Conservation (phyloP, 768 basidiomycete genomes). For the Podaxis sp. region DNA sequence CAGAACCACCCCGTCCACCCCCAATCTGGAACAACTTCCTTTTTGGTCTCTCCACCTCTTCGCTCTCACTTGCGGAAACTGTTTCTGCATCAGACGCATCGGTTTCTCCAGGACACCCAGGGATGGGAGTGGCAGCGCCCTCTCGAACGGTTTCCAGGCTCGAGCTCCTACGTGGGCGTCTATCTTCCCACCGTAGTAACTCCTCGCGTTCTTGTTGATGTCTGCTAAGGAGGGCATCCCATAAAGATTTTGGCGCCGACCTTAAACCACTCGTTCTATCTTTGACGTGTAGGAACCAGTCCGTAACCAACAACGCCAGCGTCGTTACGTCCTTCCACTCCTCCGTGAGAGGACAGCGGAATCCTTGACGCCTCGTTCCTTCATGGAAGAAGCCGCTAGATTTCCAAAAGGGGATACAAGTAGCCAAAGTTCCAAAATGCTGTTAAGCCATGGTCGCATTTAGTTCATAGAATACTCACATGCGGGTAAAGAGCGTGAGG, state of each 20-base stretch:
- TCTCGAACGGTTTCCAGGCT: conserved; percentile 18
- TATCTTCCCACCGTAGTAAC: conserved; percentile 51
- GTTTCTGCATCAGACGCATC: conserved; percentile 1
- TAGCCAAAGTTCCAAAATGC: conserved; percentile 5
- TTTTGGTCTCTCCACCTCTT: neutral
- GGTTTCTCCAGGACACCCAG: neutral
- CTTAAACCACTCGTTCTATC: conserved; percentile 22
- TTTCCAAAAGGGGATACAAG: conserved; percentile 9
- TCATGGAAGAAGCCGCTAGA: conserved; percentile 61
- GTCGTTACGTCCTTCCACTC: conserved; percentile 63
- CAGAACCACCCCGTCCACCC: neutral
- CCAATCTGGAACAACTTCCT: conserved; percentile 9
- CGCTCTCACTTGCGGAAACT: neutral
- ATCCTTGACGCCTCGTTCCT: conserved; percentile 58
- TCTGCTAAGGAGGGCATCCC: conserved; percentile 63
- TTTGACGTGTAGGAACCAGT: conserved; percentile 44
- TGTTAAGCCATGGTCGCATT: conserved; percentile 1
- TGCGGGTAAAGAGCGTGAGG: conserved; percentile 46
- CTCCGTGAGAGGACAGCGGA: conserved; percentile 41
- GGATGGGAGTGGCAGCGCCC: neutral
- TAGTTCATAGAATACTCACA: conserved; percentile 22
- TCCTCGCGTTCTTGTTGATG: conserved; percentile 60
- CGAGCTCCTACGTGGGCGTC: conserved; percentile 23
- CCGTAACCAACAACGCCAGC: conserved; percentile 60
- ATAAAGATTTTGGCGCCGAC: conserved; percentile 41